A percentile compares a stretch with the other conserved stretches of the same genome.
phyloP scores from a whole-genome alignment of 2,329 filamentous ascomycete species.

The Colletotrichum endophyticum region DNA sequence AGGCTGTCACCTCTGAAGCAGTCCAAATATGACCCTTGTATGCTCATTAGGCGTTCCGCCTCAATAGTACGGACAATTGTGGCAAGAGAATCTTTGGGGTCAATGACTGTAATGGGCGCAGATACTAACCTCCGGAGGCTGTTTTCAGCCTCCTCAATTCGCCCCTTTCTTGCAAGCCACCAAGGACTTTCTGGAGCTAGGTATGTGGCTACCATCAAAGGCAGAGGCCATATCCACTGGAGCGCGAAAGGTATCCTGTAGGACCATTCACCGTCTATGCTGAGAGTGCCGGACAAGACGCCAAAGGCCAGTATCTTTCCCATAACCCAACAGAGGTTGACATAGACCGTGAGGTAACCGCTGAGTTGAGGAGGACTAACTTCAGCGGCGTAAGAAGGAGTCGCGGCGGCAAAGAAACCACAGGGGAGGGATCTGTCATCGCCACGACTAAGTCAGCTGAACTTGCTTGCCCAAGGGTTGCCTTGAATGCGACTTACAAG shows the following conservation, averaged over 20 bases:
- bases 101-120: constrained; percentile 22
- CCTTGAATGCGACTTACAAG: constrained; percentile 31
- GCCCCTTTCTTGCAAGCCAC: constrained; percentile 42
- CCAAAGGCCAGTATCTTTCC: constrained; percentile 45
- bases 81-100: not conserved
- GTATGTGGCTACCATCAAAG: constrained; percentile 32
- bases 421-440: constrained; percentile 36
- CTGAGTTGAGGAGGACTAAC: constrained; percentile 44
- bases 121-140: constrained; percentile 42
- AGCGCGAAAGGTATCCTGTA: constrained; percentile 40
- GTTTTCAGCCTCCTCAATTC: constrained; percentile 47
- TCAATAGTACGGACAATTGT: not conserved
- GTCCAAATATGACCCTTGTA: constrained; percentile 52
- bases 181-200: constrained; percentile 44
- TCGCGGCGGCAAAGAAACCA: constrained; percentile 48
- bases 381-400: constrained; percentile 47
- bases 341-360: constrained; percentile 43
- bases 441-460: not conserved
- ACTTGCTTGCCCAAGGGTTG: not conserved
- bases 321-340: constrained; percentile 47
- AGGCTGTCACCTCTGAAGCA: constrained; percentile 42
- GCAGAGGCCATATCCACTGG: constrained; percentile 41
- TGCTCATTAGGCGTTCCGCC: constrained; percentile 41
- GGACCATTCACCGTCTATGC: constrained; percentile 26
- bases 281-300: constrained; percentile 39